These are phyloP conservation scores for Meira nashicola DNA, from an alignment of 1,284 basidiomycete species.

Conservation along the genomic window DNA sequence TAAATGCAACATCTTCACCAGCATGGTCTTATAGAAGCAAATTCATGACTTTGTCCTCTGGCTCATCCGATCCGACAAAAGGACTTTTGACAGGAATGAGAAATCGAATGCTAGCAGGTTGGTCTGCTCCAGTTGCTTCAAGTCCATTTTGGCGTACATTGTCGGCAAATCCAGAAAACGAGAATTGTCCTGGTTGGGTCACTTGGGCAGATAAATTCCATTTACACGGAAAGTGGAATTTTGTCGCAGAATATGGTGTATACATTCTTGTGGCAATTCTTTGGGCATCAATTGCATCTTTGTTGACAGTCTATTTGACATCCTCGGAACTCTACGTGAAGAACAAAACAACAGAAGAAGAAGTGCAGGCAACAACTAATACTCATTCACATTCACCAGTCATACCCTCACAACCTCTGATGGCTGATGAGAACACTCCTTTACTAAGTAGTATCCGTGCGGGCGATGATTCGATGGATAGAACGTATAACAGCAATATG, in stretches of 20 bases:
- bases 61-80: constrained; percentile 10
- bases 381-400: background rate
- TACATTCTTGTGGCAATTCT: constrained; percentile 60
- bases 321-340: constrained; percentile 55
- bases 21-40: no score
- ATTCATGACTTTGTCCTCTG: constrained; percentile 4
- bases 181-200: constrained; percentile 67
- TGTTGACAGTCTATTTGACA: constrained; percentile 80
- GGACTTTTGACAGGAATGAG: constrained; percentile 28
- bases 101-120: constrained; percentile 33
- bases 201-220: constrained; percentile 60
- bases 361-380: background rate
- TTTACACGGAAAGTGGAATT: constrained; percentile 29
- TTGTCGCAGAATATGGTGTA: constrained; percentile 64
- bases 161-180: constrained; percentile 13
- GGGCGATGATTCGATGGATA: background rate
- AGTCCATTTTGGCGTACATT: constrained; percentile 39
- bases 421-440: background rate
- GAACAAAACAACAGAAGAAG: background rate
- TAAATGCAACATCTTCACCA: background rate
- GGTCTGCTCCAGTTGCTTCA: constrained; percentile 40
- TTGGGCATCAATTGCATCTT: constrained; percentile 54
- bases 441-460: background rate
- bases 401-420: background rate
- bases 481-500: background rate